Conservation (phyloP, 2,329 filamentous ascomycete species). For the Cytospora schulzeri region DNA sequence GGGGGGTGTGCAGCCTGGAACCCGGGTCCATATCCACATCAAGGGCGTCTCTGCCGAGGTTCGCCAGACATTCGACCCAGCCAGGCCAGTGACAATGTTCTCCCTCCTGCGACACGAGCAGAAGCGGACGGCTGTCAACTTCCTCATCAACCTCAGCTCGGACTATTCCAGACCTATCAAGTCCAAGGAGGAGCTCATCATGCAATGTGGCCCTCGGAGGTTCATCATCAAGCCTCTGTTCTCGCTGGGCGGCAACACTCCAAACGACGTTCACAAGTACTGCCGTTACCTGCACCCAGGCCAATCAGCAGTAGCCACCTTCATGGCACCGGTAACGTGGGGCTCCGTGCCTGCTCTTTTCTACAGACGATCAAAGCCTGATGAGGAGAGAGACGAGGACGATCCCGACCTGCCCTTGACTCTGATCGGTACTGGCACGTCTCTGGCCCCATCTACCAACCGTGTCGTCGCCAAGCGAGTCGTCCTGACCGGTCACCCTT, state of each 20-base stretch:
- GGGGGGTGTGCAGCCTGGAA: slow-evolving; percentile 85
- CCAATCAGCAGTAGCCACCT: slow-evolving; percentile 83
- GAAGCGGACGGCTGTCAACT: slow-evolving; percentile 88
- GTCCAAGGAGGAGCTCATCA: slow-evolving; percentile 87
- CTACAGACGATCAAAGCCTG: slow-evolving; percentile 65
- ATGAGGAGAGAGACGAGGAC: slow-evolving; percentile 47
- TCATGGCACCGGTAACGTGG: slow-evolving; percentile 90
- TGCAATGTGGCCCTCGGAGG: slow-evolving; percentile 87
- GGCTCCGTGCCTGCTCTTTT: slow-evolving; percentile 88
- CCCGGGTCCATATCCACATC: slow-evolving; percentile 79
- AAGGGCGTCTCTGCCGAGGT: slow-evolving; percentile 49
- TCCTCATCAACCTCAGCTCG: slow-evolving; percentile 82
- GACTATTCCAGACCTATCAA: slow-evolving; percentile 77
- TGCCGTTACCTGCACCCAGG: slow-evolving; percentile 90
- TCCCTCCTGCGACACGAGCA: slow-evolving; percentile 92
- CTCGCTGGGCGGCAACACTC: slow-evolving; percentile 84
- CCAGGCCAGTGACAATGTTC: slow-evolving; percentile 72
- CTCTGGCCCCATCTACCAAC: slow-evolving; percentile 72
- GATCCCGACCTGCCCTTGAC: slow-evolving; percentile 57
- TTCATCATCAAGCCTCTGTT: slow-evolving; percentile 89
- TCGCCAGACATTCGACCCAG: slow-evolving; percentile 51
- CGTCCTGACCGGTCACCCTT: slow-evolving; percentile 92
- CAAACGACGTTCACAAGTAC: slow-evolving; percentile 97
- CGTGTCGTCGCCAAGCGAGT: slow-evolving; percentile 92
- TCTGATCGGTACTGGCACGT: slow-evolving; percentile 85